Evolutionary conservation across 2,329 filamentous ascomycete genomes (phyloP), one percentile per base, ranked within the genome.

Genomic region (Magnaporthiopsis poae): DNA sequence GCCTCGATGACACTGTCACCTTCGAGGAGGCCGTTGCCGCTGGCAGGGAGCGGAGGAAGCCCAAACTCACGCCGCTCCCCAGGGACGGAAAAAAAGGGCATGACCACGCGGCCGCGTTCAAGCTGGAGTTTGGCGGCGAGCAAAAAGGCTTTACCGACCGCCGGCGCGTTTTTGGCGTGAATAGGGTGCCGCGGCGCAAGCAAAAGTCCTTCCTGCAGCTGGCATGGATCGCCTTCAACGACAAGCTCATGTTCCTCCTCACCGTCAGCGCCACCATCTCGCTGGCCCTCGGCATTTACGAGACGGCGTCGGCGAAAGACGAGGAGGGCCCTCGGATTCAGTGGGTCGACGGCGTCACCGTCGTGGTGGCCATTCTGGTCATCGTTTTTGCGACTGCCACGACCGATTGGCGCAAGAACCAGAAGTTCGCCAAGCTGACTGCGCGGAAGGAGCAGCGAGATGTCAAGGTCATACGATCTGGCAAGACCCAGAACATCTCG

Each of bases 361-460:
- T 66, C 56, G 59, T 64, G 59, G 66, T 61, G 11, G 66, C 66
- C 29, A 64, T 66, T 18, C 52, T 63, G 11, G 56, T 66, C 33
- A 67, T 88, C 39, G 85, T 86, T 1, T 70, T 84, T 3, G 85
- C 87, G 31, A 85, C 84, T 27, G 84, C 85, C 36, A 74, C 81
- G 39, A 88, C 87, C 70, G 86, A 88, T 73, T 88, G 83, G 81
- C 82, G 87, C 70, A 87, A 87, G 72, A 84, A 88, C 73, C 78
- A 81, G 61, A 84, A 86, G 67, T 88, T 88, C 70, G 80, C 82
- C 60, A 83, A 80, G 67, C 76, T 88, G 5, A 87, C 86, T 71
- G 76, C 69, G 33, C 77, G 67, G 78, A 88, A 88, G 74, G 81
- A 87, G 66, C 85, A 88, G 69, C 81, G 86, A 39, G 80, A 84